Conservation (phyloP, 345 rosid species). For the Rhodomyrtus tomentosa region DNA sequence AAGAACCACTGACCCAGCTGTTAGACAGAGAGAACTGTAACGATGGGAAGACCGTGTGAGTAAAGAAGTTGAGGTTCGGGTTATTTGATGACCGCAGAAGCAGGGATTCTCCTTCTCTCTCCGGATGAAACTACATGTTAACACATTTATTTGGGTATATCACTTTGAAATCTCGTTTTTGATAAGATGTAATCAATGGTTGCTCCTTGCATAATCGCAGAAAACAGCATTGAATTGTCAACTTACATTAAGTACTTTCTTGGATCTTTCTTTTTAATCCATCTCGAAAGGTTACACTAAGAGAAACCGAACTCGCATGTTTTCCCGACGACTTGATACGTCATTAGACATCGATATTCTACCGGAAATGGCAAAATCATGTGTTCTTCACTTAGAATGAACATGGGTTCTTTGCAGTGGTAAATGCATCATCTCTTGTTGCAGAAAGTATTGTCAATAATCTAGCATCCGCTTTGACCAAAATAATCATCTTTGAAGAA, state of each 20-base stretch:
- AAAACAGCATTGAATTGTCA: background rate
- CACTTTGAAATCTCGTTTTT: background rate
- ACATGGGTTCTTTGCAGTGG: background rate
- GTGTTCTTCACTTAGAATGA: background rate
- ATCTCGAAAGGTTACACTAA: background rate
- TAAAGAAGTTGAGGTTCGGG: background rate
- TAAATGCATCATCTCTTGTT: background rate
- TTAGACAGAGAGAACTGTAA: constrained; percentile 1
- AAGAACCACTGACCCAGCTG: constrained; percentile 4
- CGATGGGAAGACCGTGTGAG: background rate
- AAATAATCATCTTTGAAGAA: background rate
- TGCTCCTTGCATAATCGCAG: background rate
- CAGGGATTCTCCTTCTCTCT: background rate
- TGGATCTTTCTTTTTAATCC: background rate
- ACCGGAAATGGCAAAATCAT: background rate
- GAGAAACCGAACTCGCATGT: background rate
- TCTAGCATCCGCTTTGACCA: background rate
- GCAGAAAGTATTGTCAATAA: background rate
- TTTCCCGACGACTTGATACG: background rate
- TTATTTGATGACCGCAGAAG: background rate
- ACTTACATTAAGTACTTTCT: no score
- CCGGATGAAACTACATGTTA: background rate
- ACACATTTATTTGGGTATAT: background rate
- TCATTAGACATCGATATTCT: no score
- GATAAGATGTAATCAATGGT: background rate